phyloP scores from a whole-genome alignment of 2,329 filamentous ascomycete genomes.

The Ophioceras dolichostomum region DNA sequence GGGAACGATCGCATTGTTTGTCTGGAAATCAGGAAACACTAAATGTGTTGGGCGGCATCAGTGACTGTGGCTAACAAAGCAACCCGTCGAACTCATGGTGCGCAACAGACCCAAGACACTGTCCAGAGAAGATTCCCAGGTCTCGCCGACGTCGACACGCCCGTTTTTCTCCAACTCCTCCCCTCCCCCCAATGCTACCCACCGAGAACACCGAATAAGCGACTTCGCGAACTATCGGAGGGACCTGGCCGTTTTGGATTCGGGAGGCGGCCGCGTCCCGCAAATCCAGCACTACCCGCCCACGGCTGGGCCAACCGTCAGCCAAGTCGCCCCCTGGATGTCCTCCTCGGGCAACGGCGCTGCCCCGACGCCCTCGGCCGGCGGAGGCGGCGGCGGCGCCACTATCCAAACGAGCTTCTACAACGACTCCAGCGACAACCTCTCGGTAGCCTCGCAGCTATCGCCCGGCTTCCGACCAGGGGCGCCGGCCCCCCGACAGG shows the following conservation, averaged over 20 bases:
- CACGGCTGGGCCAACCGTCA: conserved; percentile 35
- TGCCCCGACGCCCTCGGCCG: conserved; percentile 21
- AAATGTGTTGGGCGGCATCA: too few relatives aligned
- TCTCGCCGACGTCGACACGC: conserved; percentile 41
- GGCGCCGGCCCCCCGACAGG: conserved; percentile 20
- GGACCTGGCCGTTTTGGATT: conserved; percentile 57
- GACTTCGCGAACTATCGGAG: conserved; percentile 60
- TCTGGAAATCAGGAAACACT: too few relatives aligned
- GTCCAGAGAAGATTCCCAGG: conserved; percentile 25
- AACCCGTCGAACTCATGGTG: too few relatives aligned
- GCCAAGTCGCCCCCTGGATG: conserved; percentile 49
- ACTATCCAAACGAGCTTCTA: conserved; percentile 46
- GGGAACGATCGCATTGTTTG: too few relatives aligned
- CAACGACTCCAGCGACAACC: conserved; percentile 63
- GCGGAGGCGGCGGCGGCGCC: conserved; percentile 19
- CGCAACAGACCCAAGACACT: background rate
- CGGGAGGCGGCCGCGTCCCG: conserved; percentile 41
- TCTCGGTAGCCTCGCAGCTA: conserved; percentile 49
- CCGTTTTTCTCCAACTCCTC: conserved; percentile 27
- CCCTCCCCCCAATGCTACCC: conserved; percentile 30
- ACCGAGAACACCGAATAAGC: conserved; percentile 44
- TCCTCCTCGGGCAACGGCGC: conserved; percentile 23
- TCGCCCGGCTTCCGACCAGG: conserved; percentile 57
- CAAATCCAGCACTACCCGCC: conserved; percentile 48
- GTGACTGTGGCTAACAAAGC: too few relatives aligned